Evolutionary conservation across 129 eudicot genomes (phyloP).

Genomic region (Heracleum sosnowskyi): DNA sequence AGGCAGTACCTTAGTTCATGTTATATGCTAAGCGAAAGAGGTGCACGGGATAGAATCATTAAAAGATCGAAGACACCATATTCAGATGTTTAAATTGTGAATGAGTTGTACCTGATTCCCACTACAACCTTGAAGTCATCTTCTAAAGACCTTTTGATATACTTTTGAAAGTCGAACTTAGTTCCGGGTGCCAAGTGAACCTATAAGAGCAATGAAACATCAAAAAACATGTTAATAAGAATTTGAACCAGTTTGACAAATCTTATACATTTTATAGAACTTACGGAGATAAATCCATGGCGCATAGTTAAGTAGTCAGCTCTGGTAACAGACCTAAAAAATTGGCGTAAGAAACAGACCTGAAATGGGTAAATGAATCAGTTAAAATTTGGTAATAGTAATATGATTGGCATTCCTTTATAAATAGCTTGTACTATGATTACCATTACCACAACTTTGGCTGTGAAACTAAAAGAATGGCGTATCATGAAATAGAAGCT

Average conservation of each 20-base stretch:
- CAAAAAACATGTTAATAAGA: neutral
- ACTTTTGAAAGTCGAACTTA: conserved; percentile 84
- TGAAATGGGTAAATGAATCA: conserved; percentile 22
- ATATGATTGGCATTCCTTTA: neutral
- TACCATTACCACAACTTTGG: neutral
- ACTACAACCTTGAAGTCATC: conserved; percentile 88
- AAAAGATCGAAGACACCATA: neutral
- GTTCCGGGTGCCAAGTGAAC: conserved; percentile 86
- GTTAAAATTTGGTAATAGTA: neutral
- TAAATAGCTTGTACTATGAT: neutral
- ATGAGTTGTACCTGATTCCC: conserved; percentile 65
- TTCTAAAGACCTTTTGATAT: conserved; percentile 84
- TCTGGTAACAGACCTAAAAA: conserved; percentile 56
- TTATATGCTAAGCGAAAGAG: neutral
- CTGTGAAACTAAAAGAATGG: neutral
- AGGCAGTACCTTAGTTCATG: neutral
- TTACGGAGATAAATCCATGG: conserved; percentile 67
- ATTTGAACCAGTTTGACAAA: neutral
- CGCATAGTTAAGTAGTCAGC: conserved; percentile 72
- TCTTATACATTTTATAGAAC: conserved; percentile 14
- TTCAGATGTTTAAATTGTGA: neutral
- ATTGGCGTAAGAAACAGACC: conserved; percentile 69
- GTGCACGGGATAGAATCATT: neutral
- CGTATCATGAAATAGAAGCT: neutral
- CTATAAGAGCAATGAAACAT: conserved; percentile 20